These are phyloP conservation scores for Senna siamea DNA, from an alignment of 306 rosid genomes.

Conservation along the genomic window DNA sequence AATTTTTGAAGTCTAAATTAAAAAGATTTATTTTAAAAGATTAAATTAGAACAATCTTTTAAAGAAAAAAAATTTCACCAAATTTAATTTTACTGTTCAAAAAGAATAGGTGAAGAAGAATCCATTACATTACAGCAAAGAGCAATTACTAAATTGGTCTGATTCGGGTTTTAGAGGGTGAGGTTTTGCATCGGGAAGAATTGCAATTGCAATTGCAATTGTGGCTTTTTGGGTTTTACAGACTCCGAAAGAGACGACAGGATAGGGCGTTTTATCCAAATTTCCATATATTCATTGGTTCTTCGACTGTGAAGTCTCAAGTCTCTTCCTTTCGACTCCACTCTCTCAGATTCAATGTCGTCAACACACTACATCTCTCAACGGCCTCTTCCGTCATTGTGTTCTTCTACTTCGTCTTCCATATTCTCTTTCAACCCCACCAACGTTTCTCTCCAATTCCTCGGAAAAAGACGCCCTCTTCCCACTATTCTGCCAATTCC, in stretches of 20 bases:
- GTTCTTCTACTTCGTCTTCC: slow-evolving; percentile 53
- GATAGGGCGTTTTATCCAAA: slow-evolving; percentile 14
- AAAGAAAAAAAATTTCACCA: too few relatives aligned
- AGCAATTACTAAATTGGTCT: too few relatives aligned
- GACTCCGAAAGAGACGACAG: background rate
- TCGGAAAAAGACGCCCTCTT: slow-evolving; percentile 27
- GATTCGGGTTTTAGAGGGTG: too few relatives aligned
- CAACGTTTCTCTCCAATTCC: slow-evolving; percentile 34
- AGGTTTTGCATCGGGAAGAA: too few relatives aligned
- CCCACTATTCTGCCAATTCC: slow-evolving; percentile 31
- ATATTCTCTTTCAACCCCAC: slow-evolving; percentile 54
- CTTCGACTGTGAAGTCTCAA: background rate
- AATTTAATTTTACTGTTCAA: too few relatives aligned
- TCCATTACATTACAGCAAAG: too few relatives aligned
- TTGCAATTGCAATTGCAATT: background rate
- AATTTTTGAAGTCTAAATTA: too few relatives aligned
- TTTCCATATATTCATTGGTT: background rate
- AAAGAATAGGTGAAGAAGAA: too few relatives aligned
- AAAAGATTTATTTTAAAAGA: too few relatives aligned
- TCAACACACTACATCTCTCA: slow-evolving; percentile 50
- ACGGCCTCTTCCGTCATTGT: slow-evolving; percentile 23
- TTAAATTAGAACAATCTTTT: too few relatives aligned
- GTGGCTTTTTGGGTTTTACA: background rate
- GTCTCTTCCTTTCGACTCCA: background rate
- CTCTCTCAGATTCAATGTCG: slow-evolving; percentile 63